Conservation (phyloP, 2,329 filamentous ascomycete species). For the Cadophora malorum region DNA sequence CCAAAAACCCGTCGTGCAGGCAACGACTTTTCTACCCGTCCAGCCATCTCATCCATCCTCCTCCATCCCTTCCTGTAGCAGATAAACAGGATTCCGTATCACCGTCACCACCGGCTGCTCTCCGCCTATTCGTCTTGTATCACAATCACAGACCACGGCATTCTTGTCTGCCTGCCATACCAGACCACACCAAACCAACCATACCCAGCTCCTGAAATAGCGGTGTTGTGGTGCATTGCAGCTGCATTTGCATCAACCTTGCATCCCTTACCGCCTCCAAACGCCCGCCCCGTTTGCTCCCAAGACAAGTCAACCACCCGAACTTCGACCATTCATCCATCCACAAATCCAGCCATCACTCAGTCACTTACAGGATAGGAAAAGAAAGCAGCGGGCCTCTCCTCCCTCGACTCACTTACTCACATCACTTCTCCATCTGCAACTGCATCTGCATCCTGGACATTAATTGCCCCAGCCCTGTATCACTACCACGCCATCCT, state of each 20-base stretch:
- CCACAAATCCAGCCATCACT: background rate
- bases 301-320: background rate
- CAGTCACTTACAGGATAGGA: constrained; percentile 2
- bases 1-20: constrained; percentile 20
- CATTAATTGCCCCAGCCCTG: constrained; percentile 27
- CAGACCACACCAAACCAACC: background rate
- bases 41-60: constrained; percentile 4
- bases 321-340: background rate
- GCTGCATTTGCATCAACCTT: constrained; percentile 18
- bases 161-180: constrained; percentile 9
- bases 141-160: constrained; percentile 18
- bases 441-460: constrained; percentile 6
- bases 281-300: constrained; percentile 17
- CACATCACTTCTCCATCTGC: background rate
- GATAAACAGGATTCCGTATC: constrained; percentile 23
- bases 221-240: constrained; percentile 25
- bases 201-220: constrained; percentile 25
- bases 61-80: constrained; percentile 11
- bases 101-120: constrained; percentile 3
- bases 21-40: constrained; percentile 24
- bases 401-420: background rate
- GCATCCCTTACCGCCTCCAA: constrained; percentile 30
- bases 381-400: background rate
- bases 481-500: constrained; percentile 38
- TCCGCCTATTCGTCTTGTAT: constrained; percentile 21